Conservation (phyloP, 2,329 filamentous ascomycete genomes). For the Cercospora nicotianae region DNA sequence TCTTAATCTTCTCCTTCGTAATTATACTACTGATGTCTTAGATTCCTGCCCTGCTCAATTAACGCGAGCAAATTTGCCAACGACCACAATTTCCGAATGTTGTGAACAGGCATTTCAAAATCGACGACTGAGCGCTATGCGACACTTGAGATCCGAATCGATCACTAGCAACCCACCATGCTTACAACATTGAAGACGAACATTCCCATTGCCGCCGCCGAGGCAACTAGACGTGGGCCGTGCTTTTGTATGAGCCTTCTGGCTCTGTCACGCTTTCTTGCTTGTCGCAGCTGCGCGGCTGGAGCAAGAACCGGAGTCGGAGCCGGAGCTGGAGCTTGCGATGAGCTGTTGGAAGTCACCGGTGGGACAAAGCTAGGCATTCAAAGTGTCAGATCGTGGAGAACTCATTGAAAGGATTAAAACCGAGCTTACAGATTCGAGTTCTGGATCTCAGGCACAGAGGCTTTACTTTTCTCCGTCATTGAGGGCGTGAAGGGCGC, state of each 20-base stretch:
- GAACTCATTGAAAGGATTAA: not conserved
- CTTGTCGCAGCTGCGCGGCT: not conserved
- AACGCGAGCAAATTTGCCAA: not conserved
- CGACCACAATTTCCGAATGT: not conserved
- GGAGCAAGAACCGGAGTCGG: not conserved
- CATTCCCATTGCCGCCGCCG: not conserved
- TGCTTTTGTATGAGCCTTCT: not conserved
- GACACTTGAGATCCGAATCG: not conserved
- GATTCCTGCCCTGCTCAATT: not conserved
- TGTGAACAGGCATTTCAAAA: slow-evolving; percentile 1
- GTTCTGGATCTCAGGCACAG: not conserved
- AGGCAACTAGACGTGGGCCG: slow-evolving; percentile 1
- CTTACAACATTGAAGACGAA: slow-evolving; percentile 6
- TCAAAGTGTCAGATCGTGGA: no score
- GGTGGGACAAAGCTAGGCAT: no score
- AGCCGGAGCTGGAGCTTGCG: not conserved
- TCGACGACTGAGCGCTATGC: not conserved
- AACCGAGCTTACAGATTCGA: not conserved
- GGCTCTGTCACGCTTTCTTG: not conserved
- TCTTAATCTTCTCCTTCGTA: not conserved
- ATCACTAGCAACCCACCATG: not conserved
- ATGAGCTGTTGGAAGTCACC: not conserved
- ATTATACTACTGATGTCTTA: not conserved
- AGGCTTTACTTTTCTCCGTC: no score
- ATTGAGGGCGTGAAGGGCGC: not conserved